Evolutionary conservation across 2,329 filamentous ascomycete genomes (phyloP).

Genomic region (Periconia digitata): DNA sequence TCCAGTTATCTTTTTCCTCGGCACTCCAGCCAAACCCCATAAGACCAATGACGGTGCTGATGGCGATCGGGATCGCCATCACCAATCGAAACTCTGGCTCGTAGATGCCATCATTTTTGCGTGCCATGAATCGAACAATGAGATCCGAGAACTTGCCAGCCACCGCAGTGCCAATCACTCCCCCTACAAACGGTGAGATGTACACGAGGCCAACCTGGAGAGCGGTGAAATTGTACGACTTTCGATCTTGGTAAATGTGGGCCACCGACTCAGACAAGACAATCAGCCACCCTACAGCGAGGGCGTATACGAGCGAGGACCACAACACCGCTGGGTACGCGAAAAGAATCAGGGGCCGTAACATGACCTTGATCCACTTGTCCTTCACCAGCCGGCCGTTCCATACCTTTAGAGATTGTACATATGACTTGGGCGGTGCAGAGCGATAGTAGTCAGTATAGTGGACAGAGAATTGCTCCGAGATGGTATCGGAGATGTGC

Average conservation of each 20-base stretch:
- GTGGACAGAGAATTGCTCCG: conserved; percentile 29
- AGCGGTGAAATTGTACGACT: conserved; percentile 77
- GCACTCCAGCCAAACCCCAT: conserved; percentile 98
- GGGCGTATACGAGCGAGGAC: conserved; percentile 81
- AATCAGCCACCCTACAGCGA: conserved; percentile 93
- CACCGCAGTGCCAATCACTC: conserved; percentile 82
- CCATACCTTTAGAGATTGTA: conserved; percentile 73
- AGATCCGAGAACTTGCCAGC: conserved; percentile 86
- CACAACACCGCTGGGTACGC: conserved; percentile 87
- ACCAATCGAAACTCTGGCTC: conserved; percentile 76
- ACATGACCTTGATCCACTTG: conserved; percentile 74
- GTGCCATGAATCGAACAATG: conserved; percentile 78
- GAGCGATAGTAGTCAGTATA: conserved; percentile 74
- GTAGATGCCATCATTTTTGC: conserved; percentile 88
- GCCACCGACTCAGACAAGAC: conserved; percentile 88
- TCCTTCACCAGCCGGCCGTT: conserved; percentile 74
- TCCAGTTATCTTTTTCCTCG: conserved; percentile 73
- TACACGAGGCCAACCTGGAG: conserved; percentile 85
- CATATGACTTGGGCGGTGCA: conserved; percentile 69
- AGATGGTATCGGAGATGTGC: conserved; percentile 20
- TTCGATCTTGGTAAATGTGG: conserved; percentile 70
- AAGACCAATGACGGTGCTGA: conserved; percentile 80
- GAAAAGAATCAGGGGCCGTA: conserved; percentile 82
- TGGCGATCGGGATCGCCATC: conserved; percentile 74
- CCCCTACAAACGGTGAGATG: conserved; percentile 75